Base-by-base conservation (phyloP, 768 basidiomycete genomes). In the Termitomyces sp. region DNA sequence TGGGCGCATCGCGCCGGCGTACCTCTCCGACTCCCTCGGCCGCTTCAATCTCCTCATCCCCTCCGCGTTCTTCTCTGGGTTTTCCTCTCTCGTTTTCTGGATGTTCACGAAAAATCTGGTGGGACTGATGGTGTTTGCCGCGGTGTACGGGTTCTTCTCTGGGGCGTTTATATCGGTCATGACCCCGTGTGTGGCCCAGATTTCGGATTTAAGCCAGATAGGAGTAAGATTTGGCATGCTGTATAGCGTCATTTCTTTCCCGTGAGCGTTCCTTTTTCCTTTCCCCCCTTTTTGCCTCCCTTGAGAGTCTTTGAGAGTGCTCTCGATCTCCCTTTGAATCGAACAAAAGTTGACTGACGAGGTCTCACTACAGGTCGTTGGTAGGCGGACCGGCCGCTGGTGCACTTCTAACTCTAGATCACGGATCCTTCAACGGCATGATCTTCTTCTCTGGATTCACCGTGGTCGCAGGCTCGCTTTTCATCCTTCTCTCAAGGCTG, bases 141-240 rank as follows among this genome's bases (percentile, higher is more conserved):
- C 73, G 1, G 43, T 79, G 0, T 90, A 85, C 64, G 88, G 88
- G 0, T 80, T 89, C 73, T 76, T 82, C 52, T 85, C 83, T 0
- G 88, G 88, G 5, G 84, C 86, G 10, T 85, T 89, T 71, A 83
- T 87, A 50, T 82, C 85, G 40, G 77, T 89, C 43, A 70, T 89
- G 61, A 85, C 81, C 12, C 86, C 87, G 0, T 88, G 86, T 64
- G 79, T 90, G 26, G 85, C 79, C 23, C 83, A 86, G 64, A 86
- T 89, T 55, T 85, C 86, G 36, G 78, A 86, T 41, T 71, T 80
- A 23, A 65, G 74, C 8, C 79, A 82, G 65, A 81, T 88, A 50
- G 88, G 88, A 4, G 77, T 78, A 26, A 77, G 85, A 49, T 82
- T 89, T 46, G 88, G 88, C 20, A 72, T 83, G 60, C 66, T 89